Percentiles rank a stretch among this genome's conserved stretches.
Conservation (phyloP, 306 rosid genomes). For the Fragaria iinumae region DNA sequence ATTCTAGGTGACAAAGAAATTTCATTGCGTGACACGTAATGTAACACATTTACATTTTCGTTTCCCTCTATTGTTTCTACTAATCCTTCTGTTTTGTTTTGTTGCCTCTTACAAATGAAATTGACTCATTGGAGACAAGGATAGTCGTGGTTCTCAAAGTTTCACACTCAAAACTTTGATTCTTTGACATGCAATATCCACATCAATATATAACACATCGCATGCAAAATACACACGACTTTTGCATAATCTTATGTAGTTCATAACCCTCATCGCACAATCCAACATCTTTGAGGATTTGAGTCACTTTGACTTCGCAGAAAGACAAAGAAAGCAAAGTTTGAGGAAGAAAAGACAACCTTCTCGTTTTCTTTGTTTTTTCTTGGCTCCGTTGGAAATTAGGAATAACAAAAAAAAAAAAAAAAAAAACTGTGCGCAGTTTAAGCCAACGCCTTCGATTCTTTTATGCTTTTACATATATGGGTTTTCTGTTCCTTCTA, state of each 20-base stretch:
- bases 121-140: background rate
- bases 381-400: background rate
- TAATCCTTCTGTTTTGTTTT: background rate
- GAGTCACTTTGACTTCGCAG: slow-evolving; percentile 15
- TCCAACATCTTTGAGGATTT: background rate
- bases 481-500: background rate
- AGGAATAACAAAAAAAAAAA: background rate
- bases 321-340: background rate
- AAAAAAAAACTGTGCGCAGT: background rate
- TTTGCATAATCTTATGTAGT: background rate
- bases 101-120: background rate
- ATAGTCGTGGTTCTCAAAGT: background rate
- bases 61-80: background rate
- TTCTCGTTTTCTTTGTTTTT: background rate
- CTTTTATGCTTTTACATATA: background rate
- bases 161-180: background rate
- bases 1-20: background rate
- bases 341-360: background rate
- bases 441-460: background rate
- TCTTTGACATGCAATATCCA: background rate
- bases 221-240: background rate
- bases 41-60: background rate
- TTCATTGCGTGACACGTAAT: background rate
- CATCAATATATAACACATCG: background rate
- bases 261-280: background rate